These are phyloP conservation scores for Cytospora chrysosperma DNA, from an alignment of 2,329 filamentous ascomycete genomes.

Conservation along the genomic window DNA sequence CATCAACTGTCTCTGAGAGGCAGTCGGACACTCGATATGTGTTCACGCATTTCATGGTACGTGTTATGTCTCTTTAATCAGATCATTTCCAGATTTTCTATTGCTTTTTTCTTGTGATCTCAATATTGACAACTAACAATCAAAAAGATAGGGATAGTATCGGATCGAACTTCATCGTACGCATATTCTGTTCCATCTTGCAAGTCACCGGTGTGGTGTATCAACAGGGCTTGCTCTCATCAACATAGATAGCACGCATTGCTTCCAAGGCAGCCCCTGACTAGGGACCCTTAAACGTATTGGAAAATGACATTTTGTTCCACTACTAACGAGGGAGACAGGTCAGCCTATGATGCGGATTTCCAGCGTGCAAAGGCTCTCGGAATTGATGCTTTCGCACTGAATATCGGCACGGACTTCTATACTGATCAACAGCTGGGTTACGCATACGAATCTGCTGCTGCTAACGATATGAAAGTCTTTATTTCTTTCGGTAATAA, in stretches of 20 bases:
- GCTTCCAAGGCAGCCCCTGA: too few relatives aligned
- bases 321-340: background rate
- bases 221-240: background rate
- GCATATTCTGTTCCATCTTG: too few relatives aligned
- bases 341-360: slow-evolving; percentile 38
- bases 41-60: background rate
- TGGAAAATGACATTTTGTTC: too few relatives aligned
- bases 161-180: background rate
- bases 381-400: slow-evolving; percentile 34
- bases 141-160: background rate
- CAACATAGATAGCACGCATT: too few relatives aligned
- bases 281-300: too few relatives aligned
- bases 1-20: background rate
- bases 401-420: slow-evolving; percentile 36
- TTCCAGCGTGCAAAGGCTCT: slow-evolving; percentile 27
- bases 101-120: too few relatives aligned
- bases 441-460: slow-evolving; percentile 49
- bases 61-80: background rate
- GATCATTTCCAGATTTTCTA: too few relatives aligned
- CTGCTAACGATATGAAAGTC: slow-evolving; percentile 48
- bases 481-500: slow-evolving; percentile 53
- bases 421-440: slow-evolving; percentile 47
- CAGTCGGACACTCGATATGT: background rate
- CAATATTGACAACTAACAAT: background rate
- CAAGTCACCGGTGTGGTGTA: too few relatives aligned